phyloP scores from a whole-genome alignment of 2,329 filamentous ascomycete species.

The Paracorniculantispora psalliotae region DNA sequence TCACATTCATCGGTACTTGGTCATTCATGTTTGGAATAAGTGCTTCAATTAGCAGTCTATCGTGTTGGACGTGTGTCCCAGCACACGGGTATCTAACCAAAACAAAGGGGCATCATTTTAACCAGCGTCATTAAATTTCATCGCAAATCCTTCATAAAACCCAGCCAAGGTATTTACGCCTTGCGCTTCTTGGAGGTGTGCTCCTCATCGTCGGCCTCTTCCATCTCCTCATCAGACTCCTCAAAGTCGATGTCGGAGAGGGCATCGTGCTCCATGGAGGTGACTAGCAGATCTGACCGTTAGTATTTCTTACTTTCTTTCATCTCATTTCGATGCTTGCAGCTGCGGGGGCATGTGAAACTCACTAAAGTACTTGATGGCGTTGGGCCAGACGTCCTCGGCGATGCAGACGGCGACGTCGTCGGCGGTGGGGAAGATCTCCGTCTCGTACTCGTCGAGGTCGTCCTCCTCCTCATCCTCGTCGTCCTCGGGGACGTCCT shows the following conservation, averaged over 20 bases:
- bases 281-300: constrained; percentile 19
- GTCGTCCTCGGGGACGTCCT: constrained; percentile 41
- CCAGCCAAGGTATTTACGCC: constrained; percentile 23
- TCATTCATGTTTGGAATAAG: background rate
- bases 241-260: constrained; percentile 68
- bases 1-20: too few relatives aligned
- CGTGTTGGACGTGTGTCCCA: constrained; percentile 5
- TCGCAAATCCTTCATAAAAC: background rate
- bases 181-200: constrained; percentile 40
- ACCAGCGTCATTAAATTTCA: constrained; percentile 3
- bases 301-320: background rate
- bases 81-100: constrained; percentile 14
- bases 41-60: background rate
- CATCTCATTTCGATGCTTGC: too few relatives aligned
- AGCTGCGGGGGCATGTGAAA: too few relatives aligned
- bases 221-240: constrained; percentile 37
- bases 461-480: constrained; percentile 58
- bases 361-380: constrained; percentile 88
- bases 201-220: constrained; percentile 27
- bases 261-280: constrained; percentile 62
- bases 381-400: constrained; percentile 84
- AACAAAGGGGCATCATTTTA: constrained; percentile 3
- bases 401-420: constrained; percentile 74
- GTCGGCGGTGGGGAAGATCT: constrained; percentile 85
- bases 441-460: constrained; percentile 62